Conservation (phyloP, 371 early-diverging fungal species). For the Blakeslea trispora region DNA sequence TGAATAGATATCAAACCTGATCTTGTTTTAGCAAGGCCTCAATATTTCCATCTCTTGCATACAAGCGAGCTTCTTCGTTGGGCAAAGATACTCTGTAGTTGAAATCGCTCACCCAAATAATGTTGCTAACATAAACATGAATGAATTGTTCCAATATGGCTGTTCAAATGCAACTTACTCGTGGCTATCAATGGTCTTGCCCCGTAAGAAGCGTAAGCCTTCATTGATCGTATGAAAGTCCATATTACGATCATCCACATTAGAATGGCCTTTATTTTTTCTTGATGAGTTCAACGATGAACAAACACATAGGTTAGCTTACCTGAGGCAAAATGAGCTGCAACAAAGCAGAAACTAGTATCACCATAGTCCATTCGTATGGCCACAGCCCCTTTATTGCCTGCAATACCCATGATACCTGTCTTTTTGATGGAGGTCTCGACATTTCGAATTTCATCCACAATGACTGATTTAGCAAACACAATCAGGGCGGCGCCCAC, state of each 20-base stretch:
- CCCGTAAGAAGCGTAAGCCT: constrained; percentile 72
- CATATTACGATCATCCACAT: constrained; percentile 81
- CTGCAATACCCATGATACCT: constrained; percentile 81
- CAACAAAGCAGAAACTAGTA: constrained; percentile 86
- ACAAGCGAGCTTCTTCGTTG: constrained; percentile 67
- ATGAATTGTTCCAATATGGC: neutral
- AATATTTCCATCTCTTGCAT: constrained; percentile 43
- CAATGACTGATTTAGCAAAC: constrained; percentile 71
- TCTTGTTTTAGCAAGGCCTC: constrained; percentile 44
- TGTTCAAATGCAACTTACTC: constrained; percentile 50
- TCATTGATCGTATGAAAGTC: constrained; percentile 83
- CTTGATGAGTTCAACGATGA: neutral
- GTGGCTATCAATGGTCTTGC: constrained; percentile 70
- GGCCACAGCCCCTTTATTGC: constrained; percentile 89
- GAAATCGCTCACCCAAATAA: constrained; percentile 91
- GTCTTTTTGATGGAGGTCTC: constrained; percentile 85
- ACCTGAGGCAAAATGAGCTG: constrained; percentile 94
- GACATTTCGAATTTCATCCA: constrained; percentile 78
- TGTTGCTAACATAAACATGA: constrained; percentile 44
- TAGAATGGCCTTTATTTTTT: constrained; percentile 60
- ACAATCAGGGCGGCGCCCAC: constrained; percentile 87
- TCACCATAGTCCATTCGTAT: constrained; percentile 86
- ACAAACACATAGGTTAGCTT: too few relatives aligned
- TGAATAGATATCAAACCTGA: constrained; percentile 33
- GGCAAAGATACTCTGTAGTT: constrained; percentile 82